Conservation (phyloP, 352 stramenopile genomes). For the Aphanomyces stellatus region DNA sequence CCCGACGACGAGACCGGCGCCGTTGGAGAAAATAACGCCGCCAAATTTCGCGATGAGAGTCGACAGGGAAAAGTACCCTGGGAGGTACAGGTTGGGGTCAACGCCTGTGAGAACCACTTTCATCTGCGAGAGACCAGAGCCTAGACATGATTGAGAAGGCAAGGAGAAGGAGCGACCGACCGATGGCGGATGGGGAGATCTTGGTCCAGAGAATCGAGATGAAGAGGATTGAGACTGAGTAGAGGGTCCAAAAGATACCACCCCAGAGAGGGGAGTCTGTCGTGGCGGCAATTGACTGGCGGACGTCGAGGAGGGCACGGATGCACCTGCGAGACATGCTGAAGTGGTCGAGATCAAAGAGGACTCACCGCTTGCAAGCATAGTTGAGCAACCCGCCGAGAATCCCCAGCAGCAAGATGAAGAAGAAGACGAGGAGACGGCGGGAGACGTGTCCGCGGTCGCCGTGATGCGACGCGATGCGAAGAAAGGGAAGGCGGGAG, state of each 20-base stretch:
- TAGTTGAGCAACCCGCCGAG: constrained; percentile 63
- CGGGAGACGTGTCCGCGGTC: neutral
- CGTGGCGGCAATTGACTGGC: neutral
- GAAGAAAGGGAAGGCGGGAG: neutral
- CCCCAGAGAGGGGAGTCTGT: neutral
- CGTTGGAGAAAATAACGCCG: constrained; percentile 91
- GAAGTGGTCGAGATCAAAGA: neutral
- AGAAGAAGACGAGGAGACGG: constrained; percentile 23
- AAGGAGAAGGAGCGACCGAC: neutral
- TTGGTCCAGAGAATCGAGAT: constrained; percentile 7
- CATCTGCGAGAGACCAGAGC: constrained; percentile 81
- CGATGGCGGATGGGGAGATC: neutral
- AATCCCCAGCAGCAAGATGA: constrained; percentile 69
- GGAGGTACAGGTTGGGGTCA: constrained; percentile 70
- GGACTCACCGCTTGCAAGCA: neutral
- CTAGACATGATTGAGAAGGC: constrained; percentile 10
- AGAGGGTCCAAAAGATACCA: constrained; percentile 1
- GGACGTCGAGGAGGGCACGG: neutral
- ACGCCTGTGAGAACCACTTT: constrained; percentile 76
- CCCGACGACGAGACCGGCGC: constrained; percentile 91
- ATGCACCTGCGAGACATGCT: neutral
- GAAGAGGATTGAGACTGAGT: neutral
- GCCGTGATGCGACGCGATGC: neutral
- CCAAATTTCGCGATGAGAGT: constrained; percentile 84
- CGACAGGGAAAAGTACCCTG: constrained; percentile 70